Evolutionary conservation across 1,139 yeast species (phyloP).

Genomic region (Taphrina deformans): DNA sequence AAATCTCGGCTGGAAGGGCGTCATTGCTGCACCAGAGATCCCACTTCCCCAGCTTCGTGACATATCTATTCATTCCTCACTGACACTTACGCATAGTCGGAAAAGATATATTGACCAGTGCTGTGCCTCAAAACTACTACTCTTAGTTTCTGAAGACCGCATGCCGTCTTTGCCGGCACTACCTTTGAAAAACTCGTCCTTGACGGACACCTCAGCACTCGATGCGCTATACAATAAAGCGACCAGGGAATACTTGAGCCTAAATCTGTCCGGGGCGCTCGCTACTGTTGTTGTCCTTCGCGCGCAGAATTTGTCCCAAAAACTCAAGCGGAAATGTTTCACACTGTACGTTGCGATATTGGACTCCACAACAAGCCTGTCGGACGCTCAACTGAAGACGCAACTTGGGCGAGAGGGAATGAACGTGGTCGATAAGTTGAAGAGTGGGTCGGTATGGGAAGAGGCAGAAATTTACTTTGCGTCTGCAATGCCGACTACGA

Average conservation of each 20-base stretch:
- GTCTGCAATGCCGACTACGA: not conserved
- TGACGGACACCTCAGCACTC: constrained; percentile 15
- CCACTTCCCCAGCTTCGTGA: too few relatives aligned
- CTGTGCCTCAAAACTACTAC: too few relatives aligned
- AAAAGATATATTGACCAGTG: too few relatives aligned
- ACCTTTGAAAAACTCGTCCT: constrained; percentile 10
- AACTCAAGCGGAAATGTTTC: constrained; percentile 15
- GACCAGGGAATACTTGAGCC: constrained; percentile 16
- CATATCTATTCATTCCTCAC: too few relatives aligned
- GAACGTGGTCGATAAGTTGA: not conserved
- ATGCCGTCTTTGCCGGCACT: constrained; percentile 29
- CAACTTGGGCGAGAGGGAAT: constrained; percentile 13
- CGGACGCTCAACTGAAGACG: not conserved
- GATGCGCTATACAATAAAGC: constrained; percentile 19
- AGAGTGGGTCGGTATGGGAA: constrained; percentile 16
- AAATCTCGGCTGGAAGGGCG: too few relatives aligned
- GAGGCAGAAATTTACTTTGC: constrained; percentile 14
- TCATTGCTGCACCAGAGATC: too few relatives aligned
- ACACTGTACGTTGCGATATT: constrained; percentile 22
- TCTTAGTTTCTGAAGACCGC: not conserved
- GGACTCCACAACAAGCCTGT: constrained; percentile 16
- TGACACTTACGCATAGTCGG: too few relatives aligned
- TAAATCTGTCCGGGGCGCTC: constrained; percentile 6
- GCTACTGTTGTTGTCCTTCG: constrained; percentile 4
- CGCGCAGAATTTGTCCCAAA: constrained; percentile 1